A percentile compares a stretch with the other conserved stretches of the same genome.
Conservation (phyloP, 192 early-diverging fungal species). For the Phycomyces nitens region DNA sequence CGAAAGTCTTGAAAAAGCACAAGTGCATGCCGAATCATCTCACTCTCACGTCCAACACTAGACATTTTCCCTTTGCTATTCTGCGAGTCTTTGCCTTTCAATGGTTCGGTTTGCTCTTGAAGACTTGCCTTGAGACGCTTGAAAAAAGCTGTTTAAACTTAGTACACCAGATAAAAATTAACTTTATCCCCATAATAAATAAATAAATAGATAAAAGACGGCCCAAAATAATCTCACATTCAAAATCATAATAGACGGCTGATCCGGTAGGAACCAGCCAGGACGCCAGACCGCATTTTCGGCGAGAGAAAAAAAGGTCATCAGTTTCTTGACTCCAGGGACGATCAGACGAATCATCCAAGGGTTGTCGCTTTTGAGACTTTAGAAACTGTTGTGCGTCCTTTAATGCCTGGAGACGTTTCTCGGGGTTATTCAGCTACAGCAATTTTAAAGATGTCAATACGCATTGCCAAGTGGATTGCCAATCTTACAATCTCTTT, state of each 20-base stretch:
- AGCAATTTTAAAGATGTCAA: too few species aligned
- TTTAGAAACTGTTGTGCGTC: constrained; percentile 31
- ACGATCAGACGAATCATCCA: not conserved
- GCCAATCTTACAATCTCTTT: constrained; percentile 26
- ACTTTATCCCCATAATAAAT: not conserved
- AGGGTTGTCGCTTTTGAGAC: not conserved
- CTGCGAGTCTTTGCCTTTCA: not conserved
- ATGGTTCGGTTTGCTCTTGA: not conserved
- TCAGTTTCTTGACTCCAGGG: constrained; percentile 33
- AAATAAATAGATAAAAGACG: not conserved
- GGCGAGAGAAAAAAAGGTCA: constrained; percentile 35
- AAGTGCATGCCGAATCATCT: constrained; percentile 39
- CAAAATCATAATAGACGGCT: constrained; percentile 36
- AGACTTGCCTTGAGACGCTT: not conserved
- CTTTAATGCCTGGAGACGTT: constrained; percentile 12
- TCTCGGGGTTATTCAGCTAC: constrained; percentile 22
- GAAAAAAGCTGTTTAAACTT: constrained; percentile 2
- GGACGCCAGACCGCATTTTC: constrained; percentile 27
- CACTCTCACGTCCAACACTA: constrained; percentile 15
- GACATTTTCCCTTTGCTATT: not conserved
- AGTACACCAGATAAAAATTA: too few species aligned
- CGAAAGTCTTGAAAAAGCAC: constrained; percentile 51
- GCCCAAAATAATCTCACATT: constrained; percentile 18
- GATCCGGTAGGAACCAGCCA: constrained; percentile 26
- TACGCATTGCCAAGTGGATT: not conserved